Conservation (phyloP, 73 alveolate species). For the Loxodes magnus region DNA sequence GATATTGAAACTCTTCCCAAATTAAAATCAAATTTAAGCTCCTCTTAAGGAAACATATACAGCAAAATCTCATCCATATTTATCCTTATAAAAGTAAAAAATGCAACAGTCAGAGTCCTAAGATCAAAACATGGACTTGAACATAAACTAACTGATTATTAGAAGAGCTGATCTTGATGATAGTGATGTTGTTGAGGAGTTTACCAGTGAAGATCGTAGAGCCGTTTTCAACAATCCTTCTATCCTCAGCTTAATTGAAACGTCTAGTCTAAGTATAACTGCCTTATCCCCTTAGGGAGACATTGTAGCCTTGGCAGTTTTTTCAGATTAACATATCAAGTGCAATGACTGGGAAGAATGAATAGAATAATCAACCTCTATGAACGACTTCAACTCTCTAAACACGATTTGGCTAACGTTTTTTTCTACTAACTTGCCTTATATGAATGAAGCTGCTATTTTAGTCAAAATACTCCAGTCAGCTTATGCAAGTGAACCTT, state of each 20-base stretch:
- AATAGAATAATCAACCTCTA: constrained; percentile 29
- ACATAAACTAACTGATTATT: constrained; percentile 8
- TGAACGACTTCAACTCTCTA: constrained; percentile 35
- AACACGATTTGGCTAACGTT: constrained; percentile 73
- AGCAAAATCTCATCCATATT: neutral
- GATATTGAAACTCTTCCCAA: too few species aligned
- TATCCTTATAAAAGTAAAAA: constrained; percentile 5
- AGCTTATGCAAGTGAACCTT: constrained; percentile 64
- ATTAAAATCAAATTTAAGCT: too few species aligned
- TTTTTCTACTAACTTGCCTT: constrained; percentile 27
- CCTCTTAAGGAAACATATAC: too few species aligned
- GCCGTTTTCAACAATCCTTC: constrained; percentile 47
- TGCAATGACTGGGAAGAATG: constrained; percentile 53
- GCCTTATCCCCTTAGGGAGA: constrained; percentile 57
- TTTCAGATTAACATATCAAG: constrained; percentile 76
- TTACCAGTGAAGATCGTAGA: constrained; percentile 16
- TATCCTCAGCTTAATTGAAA: constrained; percentile 62
- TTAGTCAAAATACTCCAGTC: constrained; percentile 56
- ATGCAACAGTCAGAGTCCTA: constrained; percentile 1
- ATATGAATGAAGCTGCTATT: constrained; percentile 39
- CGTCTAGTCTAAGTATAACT: constrained; percentile 63
- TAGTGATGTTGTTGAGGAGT: constrained; percentile 13
- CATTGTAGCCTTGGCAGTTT: constrained; percentile 78
- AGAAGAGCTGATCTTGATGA: constrained; percentile 25
- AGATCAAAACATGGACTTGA: neutral